Evolutionary conservation across 306 rosid species (phyloP).

Genomic region (Sesbania bispinosa): DNA sequence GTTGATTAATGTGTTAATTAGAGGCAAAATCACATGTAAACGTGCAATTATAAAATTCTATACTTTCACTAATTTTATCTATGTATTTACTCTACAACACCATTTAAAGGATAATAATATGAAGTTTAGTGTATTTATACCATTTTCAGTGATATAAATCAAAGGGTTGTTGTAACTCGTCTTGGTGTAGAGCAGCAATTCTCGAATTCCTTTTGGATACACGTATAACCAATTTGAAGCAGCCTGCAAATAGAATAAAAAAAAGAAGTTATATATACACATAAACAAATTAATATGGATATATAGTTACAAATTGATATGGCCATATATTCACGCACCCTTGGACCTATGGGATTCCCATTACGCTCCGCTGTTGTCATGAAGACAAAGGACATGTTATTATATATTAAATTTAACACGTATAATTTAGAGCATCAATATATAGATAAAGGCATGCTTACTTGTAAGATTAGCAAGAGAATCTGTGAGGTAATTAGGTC

Average conservation of each 20-base stretch:
- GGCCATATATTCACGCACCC: neutral
- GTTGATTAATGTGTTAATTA: no score
- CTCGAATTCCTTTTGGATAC: slow-evolving; percentile 54
- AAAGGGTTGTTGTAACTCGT: slow-evolving; percentile 34
- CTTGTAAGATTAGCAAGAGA: slow-evolving; percentile 22
- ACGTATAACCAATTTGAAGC: slow-evolving; percentile 46
- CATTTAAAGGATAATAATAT: no score
- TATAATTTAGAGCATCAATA: neutral
- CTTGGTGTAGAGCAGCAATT: slow-evolving; percentile 37
- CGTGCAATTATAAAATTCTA: no score
- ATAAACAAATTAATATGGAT: neutral
- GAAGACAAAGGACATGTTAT: neutral
- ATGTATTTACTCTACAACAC: no score
- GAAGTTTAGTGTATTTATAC: neutral
- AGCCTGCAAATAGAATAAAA: slow-evolving; percentile 18
- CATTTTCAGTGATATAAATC: neutral
- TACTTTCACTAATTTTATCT: no score
- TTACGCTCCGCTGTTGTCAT: neutral
- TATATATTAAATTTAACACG: neutral
- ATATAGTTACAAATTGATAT: neutral
- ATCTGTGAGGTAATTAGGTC: slow-evolving; percentile 28
- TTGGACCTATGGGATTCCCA: slow-evolving; percentile 30
- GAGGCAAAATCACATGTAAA: neutral
- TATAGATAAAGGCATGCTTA: neutral
- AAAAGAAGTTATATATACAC: neutral